Conservation (phyloP, 2,329 filamentous ascomycete genomes). For the Fusarium decemcellulare region DNA sequence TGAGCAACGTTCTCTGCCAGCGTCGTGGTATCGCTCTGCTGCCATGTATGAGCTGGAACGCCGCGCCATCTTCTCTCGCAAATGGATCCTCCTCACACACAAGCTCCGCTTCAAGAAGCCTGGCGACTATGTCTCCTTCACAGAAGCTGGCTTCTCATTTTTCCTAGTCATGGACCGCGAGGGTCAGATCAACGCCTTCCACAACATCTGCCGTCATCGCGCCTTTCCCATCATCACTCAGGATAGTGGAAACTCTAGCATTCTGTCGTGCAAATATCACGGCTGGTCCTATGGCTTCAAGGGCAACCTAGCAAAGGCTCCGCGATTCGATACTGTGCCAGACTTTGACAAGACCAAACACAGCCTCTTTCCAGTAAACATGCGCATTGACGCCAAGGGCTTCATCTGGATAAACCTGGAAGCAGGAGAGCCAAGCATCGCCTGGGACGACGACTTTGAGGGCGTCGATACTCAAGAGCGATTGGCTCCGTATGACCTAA, state of each 20-base stretch:
- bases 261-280: constrained; percentile 13
- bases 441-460: constrained; percentile 5
- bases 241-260: not conserved
- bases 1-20: not conserved
- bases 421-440: not conserved
- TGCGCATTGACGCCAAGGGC: constrained; percentile 59
- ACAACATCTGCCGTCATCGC: constrained; percentile 9
- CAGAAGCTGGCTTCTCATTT: constrained; percentile 2
- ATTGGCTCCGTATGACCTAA: constrained; percentile 35
- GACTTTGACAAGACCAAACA: constrained; percentile 59
- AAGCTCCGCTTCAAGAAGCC: not conserved
- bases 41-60: constrained; percentile 11
- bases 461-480: not conserved
- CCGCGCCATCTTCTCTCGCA: not conserved
- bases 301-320: constrained; percentile 61
- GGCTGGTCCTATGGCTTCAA: constrained; percentile 60
- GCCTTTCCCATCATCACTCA: constrained; percentile 12
- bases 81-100: constrained; percentile 4
- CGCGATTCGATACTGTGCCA: constrained; percentile 56
- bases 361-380: constrained; percentile 61
- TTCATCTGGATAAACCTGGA: constrained; percentile 64
- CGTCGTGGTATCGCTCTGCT: constrained; percentile 1
- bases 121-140: not conserved
- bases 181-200: constrained; percentile 10
- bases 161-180: constrained; percentile 3